Conservation (phyloP, 1,284 basidiomycete genomes). For the Bondarzewia mesenterica region DNA sequence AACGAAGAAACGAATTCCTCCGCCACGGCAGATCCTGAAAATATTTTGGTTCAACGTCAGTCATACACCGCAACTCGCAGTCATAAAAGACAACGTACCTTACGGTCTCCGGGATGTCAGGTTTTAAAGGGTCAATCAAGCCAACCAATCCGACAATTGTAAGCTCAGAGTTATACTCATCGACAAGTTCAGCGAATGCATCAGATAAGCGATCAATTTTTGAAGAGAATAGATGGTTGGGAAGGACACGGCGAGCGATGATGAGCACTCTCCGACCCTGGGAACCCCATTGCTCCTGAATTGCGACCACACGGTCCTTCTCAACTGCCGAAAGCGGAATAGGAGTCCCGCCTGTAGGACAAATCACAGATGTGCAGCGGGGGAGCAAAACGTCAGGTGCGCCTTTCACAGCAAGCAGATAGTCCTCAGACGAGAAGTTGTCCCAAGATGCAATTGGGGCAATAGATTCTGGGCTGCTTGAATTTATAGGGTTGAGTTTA, state of each 20-base stretch:
- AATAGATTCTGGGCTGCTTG: conserved; percentile 14
- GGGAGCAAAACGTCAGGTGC: conserved; percentile 51
- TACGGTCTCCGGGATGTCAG: conserved; percentile 49
- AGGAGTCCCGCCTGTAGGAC: conserved; percentile 23
- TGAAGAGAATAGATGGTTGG: conserved; percentile 21
- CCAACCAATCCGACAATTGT: conserved; percentile 57
- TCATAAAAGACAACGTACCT: conserved; percentile 9
- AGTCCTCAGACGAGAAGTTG: conserved; percentile 22
- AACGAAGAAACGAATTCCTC: conserved; percentile 61
- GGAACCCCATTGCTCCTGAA: conserved; percentile 45
- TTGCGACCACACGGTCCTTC: conserved; percentile 23
- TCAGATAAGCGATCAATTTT: conserved; percentile 24
- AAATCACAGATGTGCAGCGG: conserved; percentile 33
- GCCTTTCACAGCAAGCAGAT: conserved; percentile 42
- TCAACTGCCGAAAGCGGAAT: conserved; percentile 26
- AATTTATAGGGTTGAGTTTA: conserved; percentile 9
- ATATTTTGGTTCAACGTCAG: background rate
- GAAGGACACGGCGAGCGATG: conserved; percentile 29
- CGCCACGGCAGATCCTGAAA: conserved; percentile 36
- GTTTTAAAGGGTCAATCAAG: conserved; percentile 55
- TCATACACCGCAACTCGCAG: background rate
- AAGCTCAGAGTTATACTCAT: conserved; percentile 32
- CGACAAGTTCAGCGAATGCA: conserved; percentile 30
- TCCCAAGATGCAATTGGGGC: conserved; percentile 25
- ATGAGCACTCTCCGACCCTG: conserved; percentile 54